A percentile compares a stretch with the other conserved stretches of the same genome.
phyloP scores from a whole-genome alignment of 495 filamentous ascomycete species.

The Hyaloscypha bicolor region DNA sequence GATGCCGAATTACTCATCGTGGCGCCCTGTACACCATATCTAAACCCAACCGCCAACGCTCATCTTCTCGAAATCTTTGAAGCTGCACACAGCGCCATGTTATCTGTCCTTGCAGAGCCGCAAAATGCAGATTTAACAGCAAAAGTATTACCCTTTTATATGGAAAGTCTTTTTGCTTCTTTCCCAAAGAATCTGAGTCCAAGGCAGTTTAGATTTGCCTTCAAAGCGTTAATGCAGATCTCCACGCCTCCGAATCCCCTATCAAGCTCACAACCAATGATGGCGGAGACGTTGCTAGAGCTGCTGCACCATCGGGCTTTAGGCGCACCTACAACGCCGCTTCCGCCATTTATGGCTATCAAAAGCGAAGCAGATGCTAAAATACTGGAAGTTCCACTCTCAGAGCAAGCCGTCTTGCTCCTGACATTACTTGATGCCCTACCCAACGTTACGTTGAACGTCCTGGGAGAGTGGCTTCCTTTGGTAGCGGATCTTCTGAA shows the following conservation, averaged over 20 bases:
- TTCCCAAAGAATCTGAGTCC: conserved; percentile 84
- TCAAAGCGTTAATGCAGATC: conserved; percentile 85
- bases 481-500: conserved; percentile 70
- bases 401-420: conserved; percentile 79
- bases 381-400: conserved; percentile 49
- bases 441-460: conserved; percentile 66
- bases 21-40: conserved; percentile 73
- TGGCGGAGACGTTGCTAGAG: conserved; percentile 81
- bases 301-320: conserved; percentile 71
- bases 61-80: conserved; percentile 81
- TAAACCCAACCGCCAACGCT: conserved; percentile 64
- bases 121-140: conserved; percentile 71
- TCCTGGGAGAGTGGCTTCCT: conserved; percentile 78
- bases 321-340: conserved; percentile 50
- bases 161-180: conserved; percentile 78
- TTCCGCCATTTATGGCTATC: conserved; percentile 37
- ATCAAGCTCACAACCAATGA: conserved; percentile 67
- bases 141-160: conserved; percentile 80
- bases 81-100: conserved; percentile 83
- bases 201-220: conserved; percentile 90
- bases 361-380: conserved; percentile 37
- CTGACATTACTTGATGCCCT: conserved; percentile 84
- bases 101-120: conserved; percentile 80
- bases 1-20: conserved; percentile 75
- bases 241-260: conserved; percentile 80